Conservation (phyloP, 2,329 filamentous ascomycete species). For the Fusarium sp. region DNA sequence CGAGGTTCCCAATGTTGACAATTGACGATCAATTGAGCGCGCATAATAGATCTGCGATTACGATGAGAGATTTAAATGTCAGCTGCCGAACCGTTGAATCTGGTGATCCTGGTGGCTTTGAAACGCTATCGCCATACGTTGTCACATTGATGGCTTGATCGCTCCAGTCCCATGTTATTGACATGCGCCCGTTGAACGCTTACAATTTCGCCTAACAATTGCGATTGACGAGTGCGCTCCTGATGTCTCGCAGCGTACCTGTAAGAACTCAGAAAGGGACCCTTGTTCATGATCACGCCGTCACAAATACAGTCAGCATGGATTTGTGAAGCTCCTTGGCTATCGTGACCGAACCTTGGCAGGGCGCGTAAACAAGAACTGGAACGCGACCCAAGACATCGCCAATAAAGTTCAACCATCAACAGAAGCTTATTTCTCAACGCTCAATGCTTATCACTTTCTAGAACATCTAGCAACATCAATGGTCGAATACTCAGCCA, state of each 20-base stretch:
- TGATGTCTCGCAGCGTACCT: background rate
- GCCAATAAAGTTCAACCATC: background rate
- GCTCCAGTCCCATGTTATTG: accelerated
- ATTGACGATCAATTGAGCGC: background rate
- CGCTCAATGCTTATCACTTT: background rate
- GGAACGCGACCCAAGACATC: background rate
- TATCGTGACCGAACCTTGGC: background rate
- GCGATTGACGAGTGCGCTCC: background rate
- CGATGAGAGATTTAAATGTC: accelerated
- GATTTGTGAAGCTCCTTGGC: background rate
- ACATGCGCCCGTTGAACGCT: no score
- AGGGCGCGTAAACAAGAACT: background rate
- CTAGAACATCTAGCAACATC: background rate
- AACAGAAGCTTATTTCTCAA: background rate
- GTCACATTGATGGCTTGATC: background rate
- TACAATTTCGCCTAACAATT: background rate
- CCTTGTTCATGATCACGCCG: background rate
- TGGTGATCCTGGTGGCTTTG: background rate
- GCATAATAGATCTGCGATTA: background rate
- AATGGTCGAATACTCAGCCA: background rate
- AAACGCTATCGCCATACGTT: background rate
- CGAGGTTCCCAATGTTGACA: background rate
- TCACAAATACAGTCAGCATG: background rate
- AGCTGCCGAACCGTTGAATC: background rate
- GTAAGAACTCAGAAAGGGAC: background rate